Conservation (phyloP, 1,284 basidiomycete genomes). For the Abortiporus biennis region DNA sequence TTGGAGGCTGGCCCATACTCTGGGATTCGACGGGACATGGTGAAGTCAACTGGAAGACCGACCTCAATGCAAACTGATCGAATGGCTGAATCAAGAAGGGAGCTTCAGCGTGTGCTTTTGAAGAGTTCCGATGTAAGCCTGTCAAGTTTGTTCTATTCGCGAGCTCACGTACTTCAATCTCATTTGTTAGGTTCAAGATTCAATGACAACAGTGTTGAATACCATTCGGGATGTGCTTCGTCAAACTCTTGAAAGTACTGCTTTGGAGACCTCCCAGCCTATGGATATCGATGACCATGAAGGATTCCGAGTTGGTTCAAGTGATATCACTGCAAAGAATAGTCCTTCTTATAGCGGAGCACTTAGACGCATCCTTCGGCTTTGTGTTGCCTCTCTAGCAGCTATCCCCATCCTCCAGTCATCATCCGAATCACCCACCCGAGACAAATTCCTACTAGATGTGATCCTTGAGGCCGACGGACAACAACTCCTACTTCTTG, state of each 20-base stretch:
- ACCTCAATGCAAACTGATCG: constrained; percentile 9
- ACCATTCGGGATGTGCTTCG: constrained; percentile 31
- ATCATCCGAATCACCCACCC: constrained; percentile 46
- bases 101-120: constrained; percentile 53
- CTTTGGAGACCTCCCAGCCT: too few relatives aligned
- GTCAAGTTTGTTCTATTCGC: not conserved
- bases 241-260: too few relatives aligned
- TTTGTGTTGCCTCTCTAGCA: constrained; percentile 51
- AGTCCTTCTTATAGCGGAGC: too few relatives aligned
- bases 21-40: constrained; percentile 56
- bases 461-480: constrained; percentile 46
- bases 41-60: constrained; percentile 25
- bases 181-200: constrained; percentile 30
- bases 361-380: not conserved
- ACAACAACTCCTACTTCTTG: constrained; percentile 51
- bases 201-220: constrained; percentile 33
- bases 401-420: constrained; percentile 57
- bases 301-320: not conserved
- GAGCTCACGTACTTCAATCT: not conserved
- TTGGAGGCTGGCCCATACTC: constrained; percentile 55
- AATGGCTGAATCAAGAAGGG: constrained; percentile 12
- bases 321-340: too few relatives aligned
- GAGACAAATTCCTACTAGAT: constrained; percentile 60
- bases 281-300: not conserved
- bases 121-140: constrained; percentile 53